Evolutionary conservation across 108 stramenopile species (phyloP), one percentile per base, ranked within the genome.

Genomic region (Cyclostephanos invisitatus): DNA sequence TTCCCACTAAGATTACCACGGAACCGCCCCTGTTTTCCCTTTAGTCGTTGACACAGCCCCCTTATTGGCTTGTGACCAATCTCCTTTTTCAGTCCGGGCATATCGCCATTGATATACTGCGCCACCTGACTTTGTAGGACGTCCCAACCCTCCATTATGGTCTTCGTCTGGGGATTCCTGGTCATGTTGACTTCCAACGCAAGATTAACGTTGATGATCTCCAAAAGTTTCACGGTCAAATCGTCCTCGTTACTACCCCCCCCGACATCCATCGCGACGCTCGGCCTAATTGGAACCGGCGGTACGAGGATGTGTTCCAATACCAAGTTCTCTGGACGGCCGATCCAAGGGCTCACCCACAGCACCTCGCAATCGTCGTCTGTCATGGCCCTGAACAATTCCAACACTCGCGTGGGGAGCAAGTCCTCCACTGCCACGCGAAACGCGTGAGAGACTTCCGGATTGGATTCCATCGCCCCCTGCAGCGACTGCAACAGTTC

Each of bases 201-300:
- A 7, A 84, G 88, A 87, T 99, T 99, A 22, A 98, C 88, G 83
- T 96, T 96, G 37, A 98, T 75, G 68, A 99, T 97, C 72, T 98
- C 98, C 80, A 97, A 94, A 28, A 99, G 80, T 79, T 99, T 98
- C 51, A 97, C 95, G 5, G 98, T 98, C 66, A 99, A 87, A 77
- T 99, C 98, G 87, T 99, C 98, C 75, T 98, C 99, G 74, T 97
- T 96, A 49, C 86, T 90, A 18, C 97, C 97, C 27, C 96, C 96
- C 25, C 97, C 98, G n/a, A 87, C 83, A 70, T 99, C 99, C 91
- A 98, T 96, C 1, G 97, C 90, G 42, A 98, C 99, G 27, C 96
- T 96, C 10, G 99, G 99, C n/a, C 99, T 89, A 72, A 99, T 99
- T n/a, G 98, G 97, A 22, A 98, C 97, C 2, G 99, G 99, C 7